Evolutionary conservation across 805 yeast species (phyloP), one percentile per base, ranked within the genome.

Genomic region (Teunomyces kruisii): DNA sequence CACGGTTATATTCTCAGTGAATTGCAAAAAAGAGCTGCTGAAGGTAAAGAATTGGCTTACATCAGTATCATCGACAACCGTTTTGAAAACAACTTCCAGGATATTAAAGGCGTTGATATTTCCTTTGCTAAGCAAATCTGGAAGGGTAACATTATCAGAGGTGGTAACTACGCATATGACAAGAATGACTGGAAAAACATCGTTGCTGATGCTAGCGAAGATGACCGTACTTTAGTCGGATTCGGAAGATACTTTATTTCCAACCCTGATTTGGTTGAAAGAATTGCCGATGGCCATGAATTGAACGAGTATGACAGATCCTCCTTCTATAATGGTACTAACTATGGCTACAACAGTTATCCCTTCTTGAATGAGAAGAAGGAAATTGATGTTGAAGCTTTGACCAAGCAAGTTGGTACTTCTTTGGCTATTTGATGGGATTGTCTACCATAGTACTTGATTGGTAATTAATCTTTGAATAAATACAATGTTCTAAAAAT

Each of bases 191-290:
- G 50, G 41, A 42, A 43, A 14, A 32, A 13, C 3, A 28, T 31
- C 10, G 6, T 40, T 13, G 35, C 36, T 22, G 53, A 46, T n/a
- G 50, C 40, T 12, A 37, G 43, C 13, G 41, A 39, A 5, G 54
- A 60, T 39, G 52, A 48, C 36, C 41, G 50, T 17, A 59, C 61
- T n/a, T 52, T 68, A 31, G 51, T 72, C 27, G 78, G 69, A 1
- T 57, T 67, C 48, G 83, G 82, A 31, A 70, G 83, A 46, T 64
- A 61, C 45, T 79, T 70, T 57, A 71, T 76, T 42, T 59, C 82
- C 19, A 80, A 80, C 60, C 84, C 85, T 2, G 85, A 81, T 55
- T 56, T 81, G 28, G 74, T 71, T n/a, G 52, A 61, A n/a, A 64
- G 81, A 48, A 43, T 80, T 33, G 59, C 67, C 48, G 59, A 74